These are phyloP conservation scores for Lonicera japonica DNA, from an alignment of 129 eudicot species.

Conservation along the genomic window DNA sequence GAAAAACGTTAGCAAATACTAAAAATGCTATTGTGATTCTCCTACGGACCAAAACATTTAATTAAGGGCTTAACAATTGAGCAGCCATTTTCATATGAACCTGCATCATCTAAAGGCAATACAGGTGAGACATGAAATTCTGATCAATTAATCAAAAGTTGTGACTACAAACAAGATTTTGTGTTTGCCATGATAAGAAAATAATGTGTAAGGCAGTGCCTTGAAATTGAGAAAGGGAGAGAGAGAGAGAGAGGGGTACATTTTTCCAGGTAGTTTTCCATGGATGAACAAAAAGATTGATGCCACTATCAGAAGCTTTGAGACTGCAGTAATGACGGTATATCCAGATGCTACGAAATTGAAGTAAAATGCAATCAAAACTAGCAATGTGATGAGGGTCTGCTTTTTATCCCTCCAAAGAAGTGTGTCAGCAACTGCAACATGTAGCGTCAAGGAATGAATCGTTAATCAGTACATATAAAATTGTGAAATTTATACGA, in stretches of 20 bases:
- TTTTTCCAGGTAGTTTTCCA: conserved; percentile 48
- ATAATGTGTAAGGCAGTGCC: too few species aligned
- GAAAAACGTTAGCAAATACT: too few species aligned
- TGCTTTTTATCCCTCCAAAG: conserved; percentile 80
- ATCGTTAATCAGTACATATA: not conserved
- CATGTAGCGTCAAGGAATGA: not conserved
- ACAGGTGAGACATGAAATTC: too few species aligned
- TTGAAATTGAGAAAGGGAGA: too few species aligned
- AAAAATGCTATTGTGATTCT: too few species aligned
- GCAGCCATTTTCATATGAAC: too few species aligned
- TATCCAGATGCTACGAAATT: conserved; percentile 58
- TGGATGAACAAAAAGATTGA: conserved; percentile 59
- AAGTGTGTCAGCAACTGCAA: conserved; percentile 81
- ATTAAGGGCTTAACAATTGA: too few species aligned
- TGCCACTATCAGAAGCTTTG: conserved; percentile 40
- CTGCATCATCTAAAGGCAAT: too few species aligned
- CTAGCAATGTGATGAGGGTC: conserved; percentile 34
- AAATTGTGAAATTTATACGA: not conserved
- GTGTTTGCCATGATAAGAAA: too few species aligned
- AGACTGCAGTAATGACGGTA: conserved; percentile 58
- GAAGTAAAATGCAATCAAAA: conserved; percentile 55
- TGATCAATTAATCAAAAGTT: too few species aligned
- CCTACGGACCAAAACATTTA: too few species aligned
- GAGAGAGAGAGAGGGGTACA: conserved; percentile 36
- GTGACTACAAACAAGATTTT: too few species aligned